phyloP scores from a whole-genome alignment of 192 early-diverging fungal genomes.

The Podila epicladia region DNA sequence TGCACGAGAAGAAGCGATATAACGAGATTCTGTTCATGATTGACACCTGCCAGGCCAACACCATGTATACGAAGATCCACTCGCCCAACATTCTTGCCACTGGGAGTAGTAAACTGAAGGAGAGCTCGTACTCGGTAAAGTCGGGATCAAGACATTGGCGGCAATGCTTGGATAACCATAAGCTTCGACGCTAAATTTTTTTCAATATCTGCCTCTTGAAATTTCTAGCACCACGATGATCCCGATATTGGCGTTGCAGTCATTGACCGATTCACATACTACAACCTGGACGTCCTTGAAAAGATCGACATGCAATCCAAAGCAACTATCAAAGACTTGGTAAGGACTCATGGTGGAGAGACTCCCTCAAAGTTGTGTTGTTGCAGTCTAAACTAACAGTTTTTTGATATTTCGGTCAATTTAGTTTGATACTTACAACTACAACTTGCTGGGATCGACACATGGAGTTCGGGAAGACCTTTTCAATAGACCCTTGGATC shows the following conservation, averaged over 20 bases:
- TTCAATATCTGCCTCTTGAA: background rate
- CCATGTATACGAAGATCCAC: slow-evolving; percentile 93
- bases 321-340: slow-evolving; percentile 76
- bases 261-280: slow-evolving; percentile 98
- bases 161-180: background rate
- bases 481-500: slow-evolving; percentile 78
- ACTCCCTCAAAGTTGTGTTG: background rate
- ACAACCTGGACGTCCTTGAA: slow-evolving; percentile 93
- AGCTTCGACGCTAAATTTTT: background rate
- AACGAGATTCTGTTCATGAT: slow-evolving; percentile 99
- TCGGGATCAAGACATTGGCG: background rate
- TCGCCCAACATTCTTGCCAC: slow-evolving; percentile 95
- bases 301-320: slow-evolving; percentile 83
- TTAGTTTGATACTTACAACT: slow-evolving; percentile 87
- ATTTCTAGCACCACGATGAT: slow-evolving; percentile 81
- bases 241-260: slow-evolving; percentile 95
- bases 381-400: background rate
- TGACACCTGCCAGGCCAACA: slow-evolving; percentile 98
- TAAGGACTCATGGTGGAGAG: slow-evolving; percentile 29
- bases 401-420: background rate
- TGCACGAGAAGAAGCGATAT: slow-evolving; percentile 97
- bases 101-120: slow-evolving; percentile 83
- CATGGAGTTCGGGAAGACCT: slow-evolving; percentile 90
- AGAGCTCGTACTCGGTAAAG: slow-evolving; percentile 91
- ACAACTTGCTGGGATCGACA: slow-evolving; percentile 75